Base-by-base conservation (phyloP, 2,329 filamentous ascomycete genomes). In the Colletotrichum tropicale region DNA sequence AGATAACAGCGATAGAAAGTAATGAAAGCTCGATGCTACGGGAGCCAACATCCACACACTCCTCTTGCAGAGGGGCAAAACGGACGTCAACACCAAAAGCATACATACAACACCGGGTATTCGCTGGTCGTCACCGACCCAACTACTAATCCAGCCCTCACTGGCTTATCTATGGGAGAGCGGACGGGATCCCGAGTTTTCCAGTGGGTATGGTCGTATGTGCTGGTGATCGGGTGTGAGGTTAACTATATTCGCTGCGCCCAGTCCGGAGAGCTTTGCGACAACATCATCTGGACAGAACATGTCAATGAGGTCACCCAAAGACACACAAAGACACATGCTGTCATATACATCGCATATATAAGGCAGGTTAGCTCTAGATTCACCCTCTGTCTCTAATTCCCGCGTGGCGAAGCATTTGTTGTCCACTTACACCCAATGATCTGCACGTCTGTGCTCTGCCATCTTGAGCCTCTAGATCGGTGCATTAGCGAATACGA, bases 141-240 rank as follows among this genome's bases (percentile, higher is more conserved):
- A 68, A 60, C 66, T 68, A 60, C 66, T 68, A 56, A 68, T 68
- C 66, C 66, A 52, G 66, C 66, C 66, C 66, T 68, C 66, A 60
- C 52, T 68, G 52, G 52, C 66, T 68, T 68, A 68, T 68, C 66
- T 68, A 60, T 68, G 66, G 66, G 66, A 68, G 66, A 68, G 66
- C 66, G 66, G 66, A 68, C 66, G 66, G 66, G 66, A 68, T 68
- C 66, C 66, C 66, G 66, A 68, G 52, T 58, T 68, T 30, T 68
- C 66, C 66, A 68, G 32, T 60, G 66, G 52, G 66, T 68, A 38
- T 68, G 66, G 52, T 68, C 66, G 66, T 68, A 68, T 68, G 66
- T 68, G 66, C 3, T 7, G 1, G 4, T 15, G 2, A 2, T 1
- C 0, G 1, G 0, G 15, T 26, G 10, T 26, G 15, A 18, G 10